Percentiles rank a stretch among this genome's conserved stretches.
phyloP scores from a whole-genome alignment of 2,329 filamentous ascomycete genomes.

The Aspergillus hiratsukae region DNA sequence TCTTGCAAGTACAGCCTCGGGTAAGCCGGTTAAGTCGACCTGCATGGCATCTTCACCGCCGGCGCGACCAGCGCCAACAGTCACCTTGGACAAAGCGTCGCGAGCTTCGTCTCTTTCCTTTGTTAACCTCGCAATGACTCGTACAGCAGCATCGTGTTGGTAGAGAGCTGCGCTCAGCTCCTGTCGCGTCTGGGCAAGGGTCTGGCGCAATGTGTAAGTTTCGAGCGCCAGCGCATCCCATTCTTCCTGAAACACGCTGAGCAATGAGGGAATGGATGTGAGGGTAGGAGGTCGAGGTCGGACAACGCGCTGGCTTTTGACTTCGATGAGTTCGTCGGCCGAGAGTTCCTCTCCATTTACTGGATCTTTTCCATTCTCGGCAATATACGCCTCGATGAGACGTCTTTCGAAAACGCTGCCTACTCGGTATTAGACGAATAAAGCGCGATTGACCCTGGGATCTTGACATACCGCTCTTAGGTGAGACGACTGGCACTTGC shows the following conservation, averaged over 20 bases:
- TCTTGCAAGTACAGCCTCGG: slow-evolving; percentile 64
- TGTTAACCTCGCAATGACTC: slow-evolving; percentile 88
- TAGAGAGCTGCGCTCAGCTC: slow-evolving; percentile 92
- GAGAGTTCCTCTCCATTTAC: slow-evolving; percentile 81
- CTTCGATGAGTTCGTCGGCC: slow-evolving; percentile 77
- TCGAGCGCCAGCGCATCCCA: slow-evolving; percentile 94
- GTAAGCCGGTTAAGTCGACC: slow-evolving; percentile 74
- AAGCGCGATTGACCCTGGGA: slow-evolving; percentile 9
- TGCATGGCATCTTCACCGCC: slow-evolving; percentile 81
- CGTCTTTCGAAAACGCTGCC: slow-evolving; percentile 92
- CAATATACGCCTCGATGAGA: slow-evolving; percentile 89
- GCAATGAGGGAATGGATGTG: slow-evolving; percentile 91
- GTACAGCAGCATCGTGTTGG: slow-evolving; percentile 93
- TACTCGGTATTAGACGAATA: slow-evolving; percentile 37
- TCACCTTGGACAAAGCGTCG: slow-evolving; percentile 80
- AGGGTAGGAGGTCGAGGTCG: slow-evolving; percentile 86
- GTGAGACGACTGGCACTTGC: slow-evolving; percentile 88
- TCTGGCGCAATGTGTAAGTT: slow-evolving; percentile 84
- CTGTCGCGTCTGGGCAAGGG: slow-evolving; percentile 82
- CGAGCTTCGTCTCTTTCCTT: slow-evolving; percentile 89
- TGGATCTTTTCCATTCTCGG: slow-evolving; percentile 88
- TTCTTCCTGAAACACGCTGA: slow-evolving; percentile 95
- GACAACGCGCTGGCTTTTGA: slow-evolving; percentile 79
- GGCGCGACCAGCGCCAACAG: slow-evolving; percentile 57
- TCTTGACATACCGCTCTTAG: slow-evolving; percentile 72